Percentiles rank a stretch among this genome's conserved stretches.
Evolutionary conservation across 805 yeast genomes (phyloP).

Genomic region (Candida yuanshanica): DNA sequence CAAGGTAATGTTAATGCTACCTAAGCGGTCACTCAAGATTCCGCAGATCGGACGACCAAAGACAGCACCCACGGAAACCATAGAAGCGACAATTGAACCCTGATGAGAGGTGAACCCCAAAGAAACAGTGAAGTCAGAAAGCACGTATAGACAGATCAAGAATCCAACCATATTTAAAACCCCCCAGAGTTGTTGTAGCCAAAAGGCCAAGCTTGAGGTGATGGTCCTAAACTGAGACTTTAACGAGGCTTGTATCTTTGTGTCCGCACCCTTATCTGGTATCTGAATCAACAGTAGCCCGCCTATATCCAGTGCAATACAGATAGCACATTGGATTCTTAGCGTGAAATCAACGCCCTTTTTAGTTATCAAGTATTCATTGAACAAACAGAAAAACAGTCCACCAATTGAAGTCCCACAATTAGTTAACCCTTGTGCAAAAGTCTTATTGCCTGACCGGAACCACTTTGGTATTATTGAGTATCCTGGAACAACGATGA

Average conservation of each 20-base stretch:
- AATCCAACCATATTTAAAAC: background rate
- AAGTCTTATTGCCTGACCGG: constrained; percentile 16
- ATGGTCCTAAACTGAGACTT: background rate
- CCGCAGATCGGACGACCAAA: constrained; percentile 56
- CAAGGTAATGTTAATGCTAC: constrained; percentile 31
- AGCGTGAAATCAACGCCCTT: background rate
- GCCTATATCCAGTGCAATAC: background rate
- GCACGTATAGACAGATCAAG: constrained; percentile 39
- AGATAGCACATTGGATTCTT: background rate
- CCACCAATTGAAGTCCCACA: background rate
- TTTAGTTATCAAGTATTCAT: background rate
- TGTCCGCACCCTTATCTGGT: background rate
- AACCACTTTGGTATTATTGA: constrained; percentile 68
- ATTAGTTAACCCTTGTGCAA: background rate
- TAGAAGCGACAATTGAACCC: constrained; percentile 55
- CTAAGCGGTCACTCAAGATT: constrained; percentile 41
- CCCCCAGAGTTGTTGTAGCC: background rate
- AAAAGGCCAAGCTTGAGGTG: background rate
- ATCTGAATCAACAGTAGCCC: background rate
- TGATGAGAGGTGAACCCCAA: constrained; percentile 50
- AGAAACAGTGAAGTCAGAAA: constrained; percentile 54
- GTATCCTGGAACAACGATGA: constrained; percentile 51
- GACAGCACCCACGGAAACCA: constrained; percentile 52
- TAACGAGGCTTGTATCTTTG: background rate
- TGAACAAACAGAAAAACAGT: background rate